These are phyloP conservation scores for Wickerhamomyces bisporus DNA, from an alignment of 805 yeast species.

Conservation along the genomic window DNA sequence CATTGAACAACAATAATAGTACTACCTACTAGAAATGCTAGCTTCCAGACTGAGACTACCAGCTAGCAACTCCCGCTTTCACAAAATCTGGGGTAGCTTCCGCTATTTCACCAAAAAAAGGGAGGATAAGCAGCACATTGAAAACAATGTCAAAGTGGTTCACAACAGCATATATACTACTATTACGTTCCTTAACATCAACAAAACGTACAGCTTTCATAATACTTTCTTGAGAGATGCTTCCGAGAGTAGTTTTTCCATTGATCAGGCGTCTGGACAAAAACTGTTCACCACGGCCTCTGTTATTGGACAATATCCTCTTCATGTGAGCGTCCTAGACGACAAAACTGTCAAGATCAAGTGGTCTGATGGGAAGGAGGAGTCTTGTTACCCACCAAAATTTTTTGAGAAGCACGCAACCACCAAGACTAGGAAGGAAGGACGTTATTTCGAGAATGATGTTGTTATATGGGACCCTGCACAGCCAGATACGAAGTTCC, in stretches of 20 bases:
- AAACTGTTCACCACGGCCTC: constrained; percentile 60
- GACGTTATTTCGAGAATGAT: constrained; percentile 31
- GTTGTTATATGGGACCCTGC: constrained; percentile 43
- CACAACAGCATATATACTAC: constrained; percentile 5
- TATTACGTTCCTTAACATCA: constrained; percentile 5
- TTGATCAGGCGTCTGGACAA: constrained; percentile 54
- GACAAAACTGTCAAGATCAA: constrained; percentile 34
- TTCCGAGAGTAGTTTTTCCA: constrained; percentile 41
- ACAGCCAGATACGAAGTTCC: constrained; percentile 12
- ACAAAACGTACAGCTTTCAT: constrained; percentile 24
- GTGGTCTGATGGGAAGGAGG: constrained; percentile 47
- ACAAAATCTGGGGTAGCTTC: too few species aligned
- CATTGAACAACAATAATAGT: too few species aligned
- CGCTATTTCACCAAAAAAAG: neutral
- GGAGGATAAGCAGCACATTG: constrained; percentile 1
- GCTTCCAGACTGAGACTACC: too few species aligned
- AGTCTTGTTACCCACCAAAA: constrained; percentile 35
- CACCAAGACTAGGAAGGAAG: constrained; percentile 23
- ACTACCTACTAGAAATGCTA: too few species aligned
- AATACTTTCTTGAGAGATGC: constrained; percentile 64
- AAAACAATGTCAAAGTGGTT: constrained; percentile 2
- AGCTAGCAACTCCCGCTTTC: too few species aligned
- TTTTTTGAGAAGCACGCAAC: constrained; percentile 44
- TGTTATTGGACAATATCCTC: constrained; percentile 31
- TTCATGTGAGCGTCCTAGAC: constrained; percentile 28